Conservation (phyloP, 345 rosid genomes). For the Dovyalis caffra region DNA sequence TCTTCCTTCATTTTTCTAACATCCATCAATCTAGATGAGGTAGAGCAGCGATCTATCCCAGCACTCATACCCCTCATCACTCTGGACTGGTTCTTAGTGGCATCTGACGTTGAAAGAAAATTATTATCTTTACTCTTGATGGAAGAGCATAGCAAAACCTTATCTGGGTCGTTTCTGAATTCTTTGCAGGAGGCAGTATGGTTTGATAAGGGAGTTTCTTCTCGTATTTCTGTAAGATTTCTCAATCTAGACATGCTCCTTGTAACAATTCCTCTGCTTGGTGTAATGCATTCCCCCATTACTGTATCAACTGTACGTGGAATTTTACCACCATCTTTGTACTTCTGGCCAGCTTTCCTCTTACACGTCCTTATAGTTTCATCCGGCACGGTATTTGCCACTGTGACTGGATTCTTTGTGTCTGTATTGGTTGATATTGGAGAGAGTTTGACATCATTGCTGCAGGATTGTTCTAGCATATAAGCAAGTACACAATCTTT, state of each 20-base stretch:
- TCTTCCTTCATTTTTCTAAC: background rate
- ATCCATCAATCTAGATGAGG: conserved; percentile 25
- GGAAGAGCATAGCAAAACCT: background rate
- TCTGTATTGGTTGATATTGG: background rate
- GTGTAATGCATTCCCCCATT: background rate
- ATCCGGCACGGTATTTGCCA: background rate
- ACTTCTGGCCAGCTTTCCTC: conserved; percentile 11
- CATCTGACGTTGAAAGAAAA: background rate
- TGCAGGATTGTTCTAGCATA: conserved; percentile 14
- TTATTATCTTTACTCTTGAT: background rate
- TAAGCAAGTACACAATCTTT: conserved; percentile 16
- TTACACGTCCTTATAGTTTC: conserved; percentile 10
- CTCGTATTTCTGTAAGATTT: background rate
- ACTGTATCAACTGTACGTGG: background rate
- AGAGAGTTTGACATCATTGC: conserved; percentile 1
- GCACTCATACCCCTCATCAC: background rate
- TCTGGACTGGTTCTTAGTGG: background rate
- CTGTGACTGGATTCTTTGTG: background rate
- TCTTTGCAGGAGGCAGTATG: background rate
- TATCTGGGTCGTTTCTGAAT: background rate
- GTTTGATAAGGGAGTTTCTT: background rate
- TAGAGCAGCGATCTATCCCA: too few relatives aligned
- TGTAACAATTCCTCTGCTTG: conserved; percentile 32
- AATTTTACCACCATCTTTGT: background rate
- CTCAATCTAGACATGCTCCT: conserved; percentile 45